These are phyloP conservation scores for Penicillium sclerotigenum DNA, from an alignment of 2,329 filamentous ascomycete species.

Conservation along the genomic window DNA sequence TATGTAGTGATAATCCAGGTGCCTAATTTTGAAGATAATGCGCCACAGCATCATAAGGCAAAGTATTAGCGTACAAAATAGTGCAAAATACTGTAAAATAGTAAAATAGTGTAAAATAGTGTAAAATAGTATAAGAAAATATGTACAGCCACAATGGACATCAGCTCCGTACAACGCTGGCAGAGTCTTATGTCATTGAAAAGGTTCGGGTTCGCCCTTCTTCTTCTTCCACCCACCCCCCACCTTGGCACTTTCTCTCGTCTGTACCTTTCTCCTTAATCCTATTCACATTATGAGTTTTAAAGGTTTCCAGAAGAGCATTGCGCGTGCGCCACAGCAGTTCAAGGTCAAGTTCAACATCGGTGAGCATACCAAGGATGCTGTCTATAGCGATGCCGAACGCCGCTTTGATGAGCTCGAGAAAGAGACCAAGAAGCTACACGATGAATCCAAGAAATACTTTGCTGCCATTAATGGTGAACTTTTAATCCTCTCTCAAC, in stretches of 20 bases:
- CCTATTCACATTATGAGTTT: conserved; percentile 70
- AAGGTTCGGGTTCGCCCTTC: conserved; percentile 16
- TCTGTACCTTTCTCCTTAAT: conserved; percentile 8
- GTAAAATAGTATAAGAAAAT: neutral
- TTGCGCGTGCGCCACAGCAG: conserved; percentile 85
- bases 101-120: neutral
- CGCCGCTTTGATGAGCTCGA: conserved; percentile 91
- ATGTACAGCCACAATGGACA: conserved; percentile 12
- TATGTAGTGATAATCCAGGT: conserved; percentile 4
- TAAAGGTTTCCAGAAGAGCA: conserved; percentile 89
- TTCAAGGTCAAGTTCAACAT: conserved; percentile 92
- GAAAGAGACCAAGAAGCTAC: conserved; percentile 90
- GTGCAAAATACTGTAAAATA: neutral
- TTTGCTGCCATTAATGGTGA: conserved; percentile 90
- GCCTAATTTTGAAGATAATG: conserved; percentile 5
- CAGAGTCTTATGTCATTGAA: conserved; percentile 25
- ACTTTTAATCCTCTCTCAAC: conserved; percentile 2
- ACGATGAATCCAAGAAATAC: conserved; percentile 96
- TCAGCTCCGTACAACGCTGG: conserved; percentile 1
- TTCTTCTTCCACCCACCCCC: neutral
- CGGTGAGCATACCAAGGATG: conserved; percentile 91
- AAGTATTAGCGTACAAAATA: neutral
- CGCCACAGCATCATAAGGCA: conserved; percentile 10
- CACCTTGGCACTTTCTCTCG: conserved; percentile 13
- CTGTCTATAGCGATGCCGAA: conserved; percentile 91